Conservation (phyloP, 169 alveolate species). For the Toxoplasma gondii region DNA sequence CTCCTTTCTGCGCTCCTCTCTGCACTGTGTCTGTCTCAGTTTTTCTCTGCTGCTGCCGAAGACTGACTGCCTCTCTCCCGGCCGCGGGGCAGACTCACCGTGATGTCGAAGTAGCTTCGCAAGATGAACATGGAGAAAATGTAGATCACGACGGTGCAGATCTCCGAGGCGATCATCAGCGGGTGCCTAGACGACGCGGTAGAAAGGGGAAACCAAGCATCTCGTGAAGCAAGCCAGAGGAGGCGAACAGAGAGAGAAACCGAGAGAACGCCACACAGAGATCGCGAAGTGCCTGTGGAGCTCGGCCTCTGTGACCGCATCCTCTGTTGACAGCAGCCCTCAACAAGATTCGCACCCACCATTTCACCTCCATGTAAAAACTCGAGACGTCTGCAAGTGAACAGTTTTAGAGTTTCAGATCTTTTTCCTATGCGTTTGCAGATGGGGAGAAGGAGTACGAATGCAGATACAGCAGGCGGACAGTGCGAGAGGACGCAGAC, state of each 20-base stretch:
- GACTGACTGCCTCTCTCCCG: not conserved
- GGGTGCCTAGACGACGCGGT: constrained; percentile 75
- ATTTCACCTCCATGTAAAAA: not conserved
- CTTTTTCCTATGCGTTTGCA: no score
- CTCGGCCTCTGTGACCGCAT: no score
- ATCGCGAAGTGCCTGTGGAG: no score
- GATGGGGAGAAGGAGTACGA: not conserved
- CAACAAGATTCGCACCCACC: not conserved
- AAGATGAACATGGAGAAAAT: constrained; percentile 87
- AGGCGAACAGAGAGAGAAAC: not conserved
- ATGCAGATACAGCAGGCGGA: not conserved
- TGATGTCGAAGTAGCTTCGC: constrained; percentile 88
- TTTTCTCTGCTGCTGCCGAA: not conserved
- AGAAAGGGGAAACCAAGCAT: not conserved
- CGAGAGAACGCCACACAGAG: not conserved
- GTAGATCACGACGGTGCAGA: constrained; percentile 83
- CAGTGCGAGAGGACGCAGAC: no score
- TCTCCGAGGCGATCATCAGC: constrained; percentile 81
- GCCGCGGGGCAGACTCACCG: not conserved
- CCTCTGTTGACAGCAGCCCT: no score
- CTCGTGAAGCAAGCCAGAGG: not conserved
- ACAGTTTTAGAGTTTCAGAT: no score
- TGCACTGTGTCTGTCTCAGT: not conserved
- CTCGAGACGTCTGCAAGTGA: no score
- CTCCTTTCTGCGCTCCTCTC: no score